Base-by-base conservation (phyloP, 2,329 filamentous ascomycete species). In the Fusarium sacchari region DNA sequence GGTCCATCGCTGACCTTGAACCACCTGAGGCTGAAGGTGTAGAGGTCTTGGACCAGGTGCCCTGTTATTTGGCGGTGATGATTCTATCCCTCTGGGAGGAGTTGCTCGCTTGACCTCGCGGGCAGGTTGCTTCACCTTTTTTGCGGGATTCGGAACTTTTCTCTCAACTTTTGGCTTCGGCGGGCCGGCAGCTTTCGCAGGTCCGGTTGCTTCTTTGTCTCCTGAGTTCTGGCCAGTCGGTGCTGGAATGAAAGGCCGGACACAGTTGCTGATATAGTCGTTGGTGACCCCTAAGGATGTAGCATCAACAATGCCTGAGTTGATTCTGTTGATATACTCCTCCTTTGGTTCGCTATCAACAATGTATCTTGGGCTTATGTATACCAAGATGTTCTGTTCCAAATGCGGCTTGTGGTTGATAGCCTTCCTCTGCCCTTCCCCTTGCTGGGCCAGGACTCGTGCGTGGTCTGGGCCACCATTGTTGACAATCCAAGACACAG, bases 261-360 rank as follows among this genome's bases (percentile, higher is more conserved):
- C 81, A 59, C 78, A 82, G 64, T 81, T 80, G 72, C 68, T 78
- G 62, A 83, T 79, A 53, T 83, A 83, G 69, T 82, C 79, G 17
- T 79, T 67, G 10, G 79, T 76, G 60, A 83, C 71, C 36, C 83
- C 83, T 18, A 84, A 74, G 7, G 72, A 76, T 47, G 73, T 69
- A 15, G 83, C 83, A 58, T 85, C 82, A 18, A 61, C 71, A 47
- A 85, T 65, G 10, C 81, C 83, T 20, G 77, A 60, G 62, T 84
- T 83, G 71, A 85, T 83, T 39, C 83, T 81, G 47, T 79, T 75
- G 40, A 85, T 72, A 50, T 85, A 85, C 63, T 85, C 84, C 22
- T 81, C 79, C 62, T 79, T 80, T 26, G 83, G 82, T 13, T 67
- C 58, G 43, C 82, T 82, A 58, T 82, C 80, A n/a, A 73, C 59